These are phyloP conservation scores for Thalassia testudinum DNA, from an alignment of 116 monocot genomes.

Conservation along the genomic window DNA sequence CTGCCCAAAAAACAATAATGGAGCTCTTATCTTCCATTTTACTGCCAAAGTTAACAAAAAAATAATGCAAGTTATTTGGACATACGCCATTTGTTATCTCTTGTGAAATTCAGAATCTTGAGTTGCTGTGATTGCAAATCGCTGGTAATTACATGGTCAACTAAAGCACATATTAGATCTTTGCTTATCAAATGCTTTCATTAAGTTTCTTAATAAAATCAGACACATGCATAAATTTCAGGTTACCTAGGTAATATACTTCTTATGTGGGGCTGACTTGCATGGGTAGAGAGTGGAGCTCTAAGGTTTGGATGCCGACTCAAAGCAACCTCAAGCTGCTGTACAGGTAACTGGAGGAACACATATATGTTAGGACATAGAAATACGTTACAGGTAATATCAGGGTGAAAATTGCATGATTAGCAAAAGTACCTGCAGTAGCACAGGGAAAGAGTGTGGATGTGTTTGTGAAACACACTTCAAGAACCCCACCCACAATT, in stretches of 20 bases:
- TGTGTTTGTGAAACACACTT: slow-evolving; percentile 85
- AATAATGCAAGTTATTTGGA: too few relatives aligned
- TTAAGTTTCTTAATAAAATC: not conserved
- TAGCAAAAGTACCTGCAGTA: slow-evolving; percentile 48
- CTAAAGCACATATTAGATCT: not conserved
- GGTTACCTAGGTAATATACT: slow-evolving; percentile 54
- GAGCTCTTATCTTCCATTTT: too few relatives aligned
- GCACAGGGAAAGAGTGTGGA: slow-evolving; percentile 77
- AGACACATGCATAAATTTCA: not conserved
- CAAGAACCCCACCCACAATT: slow-evolving; percentile 87
- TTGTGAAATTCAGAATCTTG: too few relatives aligned
- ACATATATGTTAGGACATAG: too few relatives aligned
- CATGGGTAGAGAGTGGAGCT: slow-evolving; percentile 53
- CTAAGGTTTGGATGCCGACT: slow-evolving; percentile 48
- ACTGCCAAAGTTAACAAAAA: too few relatives aligned
- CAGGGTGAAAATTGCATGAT: not conserved
- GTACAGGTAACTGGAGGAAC: slow-evolving; percentile 53
- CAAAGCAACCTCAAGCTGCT: slow-evolving; percentile 71
- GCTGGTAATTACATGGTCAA: too few relatives aligned
- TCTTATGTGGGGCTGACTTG: slow-evolving; percentile 44
- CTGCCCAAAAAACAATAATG: too few relatives aligned
- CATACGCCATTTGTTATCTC: too few relatives aligned
- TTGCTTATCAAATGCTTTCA: not conserved
- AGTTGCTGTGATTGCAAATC: too few relatives aligned
- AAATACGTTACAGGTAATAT: not conserved